Percentiles rank a stretch among this genome's conserved stretches.
These are phyloP conservation scores for Selaginella moellendorffii DNA, from an alignment of 75 land plant genomes.

Conservation along the genomic window DNA sequence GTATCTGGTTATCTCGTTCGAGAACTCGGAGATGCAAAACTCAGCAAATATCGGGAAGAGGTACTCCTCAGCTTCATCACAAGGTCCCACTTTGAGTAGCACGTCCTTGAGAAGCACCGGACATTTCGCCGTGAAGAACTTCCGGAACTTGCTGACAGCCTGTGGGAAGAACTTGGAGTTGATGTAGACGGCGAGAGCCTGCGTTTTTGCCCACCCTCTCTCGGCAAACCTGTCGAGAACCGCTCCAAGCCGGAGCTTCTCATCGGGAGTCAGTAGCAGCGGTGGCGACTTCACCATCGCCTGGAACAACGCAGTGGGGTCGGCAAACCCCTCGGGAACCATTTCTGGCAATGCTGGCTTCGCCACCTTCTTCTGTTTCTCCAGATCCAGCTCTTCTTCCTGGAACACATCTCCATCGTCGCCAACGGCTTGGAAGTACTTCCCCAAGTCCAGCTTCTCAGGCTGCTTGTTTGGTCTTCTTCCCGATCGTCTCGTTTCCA, in stretches of 20 bases:
- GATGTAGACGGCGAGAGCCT: constrained; percentile 62
- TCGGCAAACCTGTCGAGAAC: constrained; percentile 30
- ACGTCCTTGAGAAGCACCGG: constrained; percentile 25
- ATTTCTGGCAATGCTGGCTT: background rate
- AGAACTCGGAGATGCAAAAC: constrained; percentile 51
- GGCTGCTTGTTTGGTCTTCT: background rate
- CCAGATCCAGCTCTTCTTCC: background rate
- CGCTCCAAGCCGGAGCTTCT: constrained; percentile 9
- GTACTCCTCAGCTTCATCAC: constrained; percentile 36
- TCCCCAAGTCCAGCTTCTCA: background rate
- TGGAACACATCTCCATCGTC: background rate
- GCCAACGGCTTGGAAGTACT: background rate
- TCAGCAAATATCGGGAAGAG: constrained; percentile 81
- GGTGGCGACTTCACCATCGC: background rate
- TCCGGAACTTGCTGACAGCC: constrained; percentile 47
- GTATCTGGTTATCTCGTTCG: constrained; percentile 56
- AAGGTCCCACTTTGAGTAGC: constrained; percentile 43
- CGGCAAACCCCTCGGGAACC: background rate
- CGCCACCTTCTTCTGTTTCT: background rate
- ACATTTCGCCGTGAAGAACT: constrained; percentile 42
- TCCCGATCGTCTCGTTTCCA: constrained; percentile 1
- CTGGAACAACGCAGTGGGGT: background rate
- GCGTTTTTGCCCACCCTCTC: constrained; percentile 65
- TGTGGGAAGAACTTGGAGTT: constrained; percentile 55
- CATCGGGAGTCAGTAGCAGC: background rate